Percentiles rank a stretch among this genome's conserved stretches.
These are phyloP conservation scores for Globisporangium megalacanthum DNA, from an alignment of 352 stramenopile genomes.

Conservation along the genomic window DNA sequence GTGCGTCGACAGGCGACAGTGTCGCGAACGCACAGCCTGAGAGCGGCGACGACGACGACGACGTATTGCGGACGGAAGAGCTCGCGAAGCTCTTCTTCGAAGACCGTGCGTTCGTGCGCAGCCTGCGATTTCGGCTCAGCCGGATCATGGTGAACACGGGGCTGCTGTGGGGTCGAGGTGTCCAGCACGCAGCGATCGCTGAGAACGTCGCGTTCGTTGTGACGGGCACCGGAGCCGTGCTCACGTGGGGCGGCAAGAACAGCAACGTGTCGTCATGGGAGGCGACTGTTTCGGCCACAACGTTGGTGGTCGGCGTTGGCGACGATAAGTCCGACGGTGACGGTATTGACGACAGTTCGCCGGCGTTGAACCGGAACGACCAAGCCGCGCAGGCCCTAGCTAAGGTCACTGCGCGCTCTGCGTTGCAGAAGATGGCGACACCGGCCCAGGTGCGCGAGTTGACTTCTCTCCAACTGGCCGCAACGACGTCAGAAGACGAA, in stretches of 20 bases:
- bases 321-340: slow-evolving; percentile 13
- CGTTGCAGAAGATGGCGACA: slow-evolving; percentile 46
- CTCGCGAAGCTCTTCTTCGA: slow-evolving; percentile 65
- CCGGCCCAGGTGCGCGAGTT: slow-evolving; percentile 21
- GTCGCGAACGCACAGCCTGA: background rate
- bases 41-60: slow-evolving; percentile 1
- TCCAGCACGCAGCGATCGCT: slow-evolving; percentile 69
- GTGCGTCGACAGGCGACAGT: background rate
- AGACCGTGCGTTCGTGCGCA: slow-evolving; percentile 56
- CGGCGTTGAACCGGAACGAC: background rate
- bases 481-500: too few relatives aligned
- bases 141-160: slow-evolving; percentile 86
- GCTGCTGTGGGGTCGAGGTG: slow-evolving; percentile 84
- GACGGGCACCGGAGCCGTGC: slow-evolving; percentile 77
- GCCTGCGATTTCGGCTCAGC: slow-evolving; percentile 57
- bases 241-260: slow-evolving; percentile 84
- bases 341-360: background rate
- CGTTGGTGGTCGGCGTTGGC: background rate
- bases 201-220: slow-evolving; percentile 88
- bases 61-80: slow-evolving; percentile 38
- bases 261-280: slow-evolving; percentile 30
- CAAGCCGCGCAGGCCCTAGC: background rate
- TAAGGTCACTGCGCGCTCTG: slow-evolving; percentile 46
- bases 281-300: slow-evolving; percentile 18
- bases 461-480: too few relatives aligned